These are phyloP conservation scores for Aspergillus campestris DNA, from an alignment of 495 filamentous ascomycete species.

Conservation along the genomic window DNA sequence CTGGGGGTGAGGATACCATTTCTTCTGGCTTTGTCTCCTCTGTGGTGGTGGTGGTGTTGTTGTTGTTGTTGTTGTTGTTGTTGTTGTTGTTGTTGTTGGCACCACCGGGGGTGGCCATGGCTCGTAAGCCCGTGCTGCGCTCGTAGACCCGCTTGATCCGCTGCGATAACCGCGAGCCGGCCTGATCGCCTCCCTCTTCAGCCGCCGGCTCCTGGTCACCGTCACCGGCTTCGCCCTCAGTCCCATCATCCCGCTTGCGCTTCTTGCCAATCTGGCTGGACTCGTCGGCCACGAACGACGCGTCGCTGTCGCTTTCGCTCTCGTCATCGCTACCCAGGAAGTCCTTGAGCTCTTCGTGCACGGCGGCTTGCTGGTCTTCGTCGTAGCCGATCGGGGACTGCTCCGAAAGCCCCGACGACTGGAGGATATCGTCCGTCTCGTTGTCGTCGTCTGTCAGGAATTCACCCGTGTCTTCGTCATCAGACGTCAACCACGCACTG, in stretches of 20 bases:
- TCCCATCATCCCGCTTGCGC: conserved; percentile 30
- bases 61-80: conserved; percentile 18
- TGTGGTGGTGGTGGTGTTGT: not conserved
- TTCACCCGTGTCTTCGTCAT: conserved; percentile 36
- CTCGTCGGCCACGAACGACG: conserved; percentile 23
- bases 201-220: conserved; percentile 22
- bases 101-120: conserved; percentile 37
- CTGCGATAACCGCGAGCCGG: conserved; percentile 35
- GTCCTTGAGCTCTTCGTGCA: conserved; percentile 68
- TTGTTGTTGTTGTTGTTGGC: conserved; percentile 5
- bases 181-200: conserved; percentile 22
- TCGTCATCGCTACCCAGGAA: conserved; percentile 65
- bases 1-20: conserved; percentile 19
- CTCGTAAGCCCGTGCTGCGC: conserved; percentile 36
- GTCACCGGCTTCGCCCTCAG: conserved; percentile 21
- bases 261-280: conserved; percentile 24
- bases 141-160: conserved; percentile 44
- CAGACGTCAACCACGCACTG: conserved; percentile 32
- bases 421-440: conserved; percentile 37
- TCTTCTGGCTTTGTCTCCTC: conserved; percentile 41
- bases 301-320: conserved; percentile 40
- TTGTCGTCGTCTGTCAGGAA: conserved; percentile 31
- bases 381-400: conserved; percentile 33
- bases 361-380: conserved; percentile 37
- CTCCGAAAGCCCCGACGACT: conserved; percentile 23